Evolutionary conservation across 305 asterid genomes (phyloP), one percentile per base, ranked within the genome.

Genomic region (Plantago coronopus): DNA sequence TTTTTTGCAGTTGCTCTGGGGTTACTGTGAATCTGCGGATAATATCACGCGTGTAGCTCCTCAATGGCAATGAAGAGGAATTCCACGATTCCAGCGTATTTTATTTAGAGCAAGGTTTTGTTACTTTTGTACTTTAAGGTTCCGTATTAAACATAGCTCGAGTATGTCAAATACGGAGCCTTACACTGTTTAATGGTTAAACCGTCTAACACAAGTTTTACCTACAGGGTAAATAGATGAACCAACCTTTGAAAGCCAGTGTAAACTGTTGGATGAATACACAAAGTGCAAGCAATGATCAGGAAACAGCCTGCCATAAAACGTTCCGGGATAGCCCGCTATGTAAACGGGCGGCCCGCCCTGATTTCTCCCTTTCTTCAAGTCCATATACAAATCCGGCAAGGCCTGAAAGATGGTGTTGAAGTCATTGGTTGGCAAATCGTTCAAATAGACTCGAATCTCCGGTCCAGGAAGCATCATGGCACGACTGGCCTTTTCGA

Each of bases 221-320:
- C n/a, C n/a, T n/a, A n/a, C n/a, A n/a, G 61, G n/a, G 48, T 37
- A 19, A 9, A n/a, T n/a, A 54, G 47, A 19, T 18, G 15, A n/a
- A 59, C 37, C 17, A 11, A 90, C 96, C 84, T 18, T 83, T 16
- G 97, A 88, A 20, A 91, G 80, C 98, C 97, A 91, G 65, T 88
- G 96, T 72, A 91, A 73, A 61, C 97, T 80, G 81, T 83, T 73
- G 60, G 94, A 84, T 17, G 98, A 83, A 69, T 83, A 86, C 14
- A 88, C 62, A 45, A 86, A 81, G 74, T 88, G 95, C 81, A 91
- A 71, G 65, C 70, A 76, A 9, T 72, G 53, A 51, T 80, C 76
- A 0, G 98, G 97, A 58, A 91, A 88, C 12, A 91, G 63, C 44
- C 96, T 78, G 6, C 95, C 96, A 63, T 88, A 91, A 71, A 91